Evolutionary conservation across 2,329 filamentous ascomycete genomes (phyloP).

Genomic region (Ceratocystis alfenasii): DNA sequence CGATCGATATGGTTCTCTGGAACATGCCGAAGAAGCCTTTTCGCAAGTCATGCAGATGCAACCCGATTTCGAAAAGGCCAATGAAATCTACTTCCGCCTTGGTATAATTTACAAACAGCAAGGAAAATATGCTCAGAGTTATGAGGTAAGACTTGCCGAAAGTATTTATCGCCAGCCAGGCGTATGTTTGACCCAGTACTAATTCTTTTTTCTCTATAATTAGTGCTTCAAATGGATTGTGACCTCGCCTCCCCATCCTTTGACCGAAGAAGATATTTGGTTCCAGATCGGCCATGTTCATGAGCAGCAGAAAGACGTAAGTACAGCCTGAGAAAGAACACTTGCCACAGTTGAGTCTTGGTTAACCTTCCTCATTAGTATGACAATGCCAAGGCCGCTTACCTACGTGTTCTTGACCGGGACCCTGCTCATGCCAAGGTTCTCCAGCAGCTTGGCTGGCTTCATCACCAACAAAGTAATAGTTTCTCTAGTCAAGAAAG

Average conservation of each 20-base stretch:
- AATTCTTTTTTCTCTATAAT: constrained; percentile 25
- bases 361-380: constrained; percentile 47
- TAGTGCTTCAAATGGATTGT: constrained; percentile 99
- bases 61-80: constrained; percentile 93
- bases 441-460: constrained; percentile 91
- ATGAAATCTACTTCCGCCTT: constrained; percentile 95
- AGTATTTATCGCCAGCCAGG: no score
- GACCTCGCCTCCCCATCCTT: constrained; percentile 73
- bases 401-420: constrained; percentile 82
- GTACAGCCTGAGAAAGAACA: constrained; percentile 30
- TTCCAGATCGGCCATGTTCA: constrained; percentile 99
- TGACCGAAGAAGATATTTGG: constrained; percentile 98
- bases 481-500: constrained; percentile 87
- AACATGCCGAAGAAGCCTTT: constrained; percentile 95
- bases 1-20: constrained; percentile 87
- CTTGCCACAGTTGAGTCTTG: background rate
- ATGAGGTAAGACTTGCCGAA: constrained; percentile 52
- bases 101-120: constrained; percentile 99
- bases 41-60: constrained; percentile 99
- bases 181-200: no score
- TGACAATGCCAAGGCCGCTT: constrained; percentile 82
- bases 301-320: constrained; percentile 95
- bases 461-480: constrained; percentile 91
- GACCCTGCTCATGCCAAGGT: constrained; percentile 97
- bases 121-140: constrained; percentile 79